Conservation (phyloP, 306 rosid species). For the Cucurbita moschata region DNA sequence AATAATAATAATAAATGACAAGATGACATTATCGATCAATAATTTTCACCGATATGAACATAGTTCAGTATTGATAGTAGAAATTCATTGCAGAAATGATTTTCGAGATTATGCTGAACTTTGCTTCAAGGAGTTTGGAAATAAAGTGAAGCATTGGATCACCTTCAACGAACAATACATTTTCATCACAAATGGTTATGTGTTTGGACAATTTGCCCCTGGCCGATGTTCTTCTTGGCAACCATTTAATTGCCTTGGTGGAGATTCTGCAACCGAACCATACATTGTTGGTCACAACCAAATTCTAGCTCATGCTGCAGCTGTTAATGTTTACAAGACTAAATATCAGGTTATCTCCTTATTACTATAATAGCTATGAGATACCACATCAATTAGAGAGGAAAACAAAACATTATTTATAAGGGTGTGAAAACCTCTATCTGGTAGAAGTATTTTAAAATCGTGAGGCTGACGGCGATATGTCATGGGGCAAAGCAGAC, state of each 20-base stretch:
- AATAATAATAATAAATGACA: too few species aligned
- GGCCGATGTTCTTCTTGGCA: constrained; percentile 38
- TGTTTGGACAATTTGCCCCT: constrained; percentile 6
- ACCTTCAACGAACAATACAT: constrained; percentile 41
- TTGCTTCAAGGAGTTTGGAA: constrained; percentile 43
- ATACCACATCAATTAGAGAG: too few species aligned
- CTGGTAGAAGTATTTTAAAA: too few species aligned
- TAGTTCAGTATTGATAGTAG: too few species aligned
- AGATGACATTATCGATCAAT: too few species aligned
- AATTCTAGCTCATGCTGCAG: constrained; percentile 50
- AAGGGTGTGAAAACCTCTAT: too few species aligned
- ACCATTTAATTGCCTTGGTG: constrained; percentile 22
- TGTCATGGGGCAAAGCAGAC: too few species aligned
- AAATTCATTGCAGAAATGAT: constrained; percentile 17
- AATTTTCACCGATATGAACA: too few species aligned
- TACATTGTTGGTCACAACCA: constrained; percentile 40
- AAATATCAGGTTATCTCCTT: constrained; percentile 18
- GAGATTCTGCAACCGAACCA: constrained; percentile 47
- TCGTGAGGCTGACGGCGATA: too few species aligned
- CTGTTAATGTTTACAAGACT: constrained; percentile 27
- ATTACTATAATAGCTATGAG: background rate
- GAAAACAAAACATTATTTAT: too few species aligned
- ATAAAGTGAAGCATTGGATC: constrained; percentile 49
- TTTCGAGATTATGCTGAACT: constrained; percentile 31
- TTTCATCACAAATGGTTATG: constrained; percentile 16